Conservation (phyloP, 345 rosid genomes). For the Citrus trifoliata region DNA sequence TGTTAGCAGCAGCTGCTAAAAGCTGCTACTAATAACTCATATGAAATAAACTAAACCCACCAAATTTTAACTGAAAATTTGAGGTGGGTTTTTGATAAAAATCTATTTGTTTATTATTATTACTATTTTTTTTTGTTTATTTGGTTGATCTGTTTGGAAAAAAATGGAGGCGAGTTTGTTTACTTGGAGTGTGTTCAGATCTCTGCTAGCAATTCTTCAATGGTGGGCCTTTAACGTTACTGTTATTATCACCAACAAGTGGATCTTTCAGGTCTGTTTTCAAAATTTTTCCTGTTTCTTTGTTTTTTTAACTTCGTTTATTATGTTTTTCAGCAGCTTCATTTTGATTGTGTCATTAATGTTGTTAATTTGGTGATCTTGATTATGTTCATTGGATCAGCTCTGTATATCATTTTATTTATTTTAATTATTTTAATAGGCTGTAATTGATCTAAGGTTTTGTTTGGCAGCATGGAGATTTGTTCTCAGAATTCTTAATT, state of each 20-base stretch:
- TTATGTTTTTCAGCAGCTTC: not conserved
- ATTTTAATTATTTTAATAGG: too few relatives aligned
- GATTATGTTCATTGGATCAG: not conserved
- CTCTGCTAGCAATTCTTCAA: constrained; percentile 86
- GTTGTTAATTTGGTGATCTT: not conserved
- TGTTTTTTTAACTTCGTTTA: not conserved
- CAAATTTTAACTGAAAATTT: not conserved
- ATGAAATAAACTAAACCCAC: not conserved
- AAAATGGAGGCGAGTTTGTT: constrained; percentile 77
- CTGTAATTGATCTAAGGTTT: not conserved
- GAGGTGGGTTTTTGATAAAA: constrained; percentile 27
- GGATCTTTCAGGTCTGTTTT: constrained; percentile 94
- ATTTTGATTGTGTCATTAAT: not conserved
- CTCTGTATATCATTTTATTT: too few relatives aligned
- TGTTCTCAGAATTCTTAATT: not conserved
- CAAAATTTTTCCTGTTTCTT: not conserved
- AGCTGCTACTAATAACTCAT: not conserved
- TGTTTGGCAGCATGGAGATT: not conserved
- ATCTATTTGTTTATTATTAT: not conserved
- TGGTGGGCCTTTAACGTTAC: constrained; percentile 99
- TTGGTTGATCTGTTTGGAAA: constrained; percentile 16
- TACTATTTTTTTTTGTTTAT: constrained; percentile 1
- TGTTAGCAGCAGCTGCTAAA: constrained; percentile 15
- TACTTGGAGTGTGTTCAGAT: constrained; percentile 78
- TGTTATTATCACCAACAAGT: constrained; percentile 96